Percentiles rank a stretch among this genome's conserved stretches.
These are phyloP conservation scores for Phytophthora sansomeana DNA, from an alignment of 352 stramenopile species.

Conservation along the genomic window DNA sequence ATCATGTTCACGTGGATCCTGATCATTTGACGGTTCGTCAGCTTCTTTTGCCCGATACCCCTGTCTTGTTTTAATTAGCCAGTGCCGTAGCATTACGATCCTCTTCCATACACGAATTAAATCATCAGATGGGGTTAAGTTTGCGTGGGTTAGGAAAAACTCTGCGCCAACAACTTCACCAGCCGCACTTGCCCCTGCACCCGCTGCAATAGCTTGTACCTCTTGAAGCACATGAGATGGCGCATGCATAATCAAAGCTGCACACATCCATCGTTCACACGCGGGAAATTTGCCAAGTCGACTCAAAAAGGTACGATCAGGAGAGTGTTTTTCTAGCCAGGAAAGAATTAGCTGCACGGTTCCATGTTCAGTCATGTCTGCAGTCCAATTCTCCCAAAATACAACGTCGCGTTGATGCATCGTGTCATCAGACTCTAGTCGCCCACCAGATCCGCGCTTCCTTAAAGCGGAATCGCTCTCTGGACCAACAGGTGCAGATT, in stretches of 20 bases:
- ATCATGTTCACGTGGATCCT: background rate
- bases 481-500: conserved; percentile 9
- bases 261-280: conserved; percentile 77
- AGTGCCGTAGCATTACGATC: conserved; percentile 83
- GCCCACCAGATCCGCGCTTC: conserved; percentile 29
- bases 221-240: conserved; percentile 80
- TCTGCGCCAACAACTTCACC: conserved; percentile 36
- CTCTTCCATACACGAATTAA: conserved; percentile 79
- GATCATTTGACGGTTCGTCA: conserved; percentile 41
- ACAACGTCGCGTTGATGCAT: conserved; percentile 45
- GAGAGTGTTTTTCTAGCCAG: conserved; percentile 79
- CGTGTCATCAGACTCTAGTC: conserved; percentile 22
- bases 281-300: conserved; percentile 74
- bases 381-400: conserved; percentile 67
- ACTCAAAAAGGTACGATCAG: conserved; percentile 83
- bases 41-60: conserved; percentile 74
- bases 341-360: conserved; percentile 66
- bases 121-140: conserved; percentile 79
- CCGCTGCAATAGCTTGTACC: conserved; percentile 75
- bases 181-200: conserved; percentile 35
- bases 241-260: conserved; percentile 83
- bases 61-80: conserved; percentile 84
- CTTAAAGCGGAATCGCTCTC: conserved; percentile 23
- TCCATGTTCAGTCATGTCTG: conserved; percentile 67
- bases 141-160: conserved; percentile 53